Evolutionary conservation across 495 filamentous ascomycete species (phyloP).

Genomic region (Aspergillus olivimuriae): DNA sequence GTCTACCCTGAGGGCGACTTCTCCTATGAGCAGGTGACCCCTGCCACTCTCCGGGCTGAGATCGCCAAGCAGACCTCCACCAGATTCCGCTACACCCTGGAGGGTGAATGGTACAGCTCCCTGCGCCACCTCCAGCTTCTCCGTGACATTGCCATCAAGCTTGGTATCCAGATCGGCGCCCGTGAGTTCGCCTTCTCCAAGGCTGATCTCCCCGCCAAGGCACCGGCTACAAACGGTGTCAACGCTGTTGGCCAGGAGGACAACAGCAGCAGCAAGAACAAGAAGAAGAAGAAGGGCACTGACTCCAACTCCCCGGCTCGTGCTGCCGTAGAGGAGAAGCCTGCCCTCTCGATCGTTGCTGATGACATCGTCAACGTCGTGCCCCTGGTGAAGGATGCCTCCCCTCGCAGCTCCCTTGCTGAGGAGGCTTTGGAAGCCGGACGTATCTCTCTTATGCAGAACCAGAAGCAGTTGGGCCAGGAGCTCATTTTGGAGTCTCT

Average conservation of each 20-base stretch:
- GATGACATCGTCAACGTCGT: conserved; percentile 90
- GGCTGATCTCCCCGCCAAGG: conserved; percentile 30
- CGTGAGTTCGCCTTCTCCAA: conserved; percentile 73
- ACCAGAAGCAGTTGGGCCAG: conserved; percentile 92
- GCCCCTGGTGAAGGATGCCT: conserved; percentile 88
- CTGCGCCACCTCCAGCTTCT: conserved; percentile 76
- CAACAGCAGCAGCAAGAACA: conserved; percentile 65
- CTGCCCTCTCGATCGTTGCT: conserved; percentile 56
- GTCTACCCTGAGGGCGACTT: conserved; percentile 83
- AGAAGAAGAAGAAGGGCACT: conserved; percentile 62
- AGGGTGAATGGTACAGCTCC: conserved; percentile 55
- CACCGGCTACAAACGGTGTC: conserved; percentile 37
- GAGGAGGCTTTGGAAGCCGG: conserved; percentile 96
- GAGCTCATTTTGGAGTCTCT: conserved; percentile 92
- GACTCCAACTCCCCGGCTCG: conserved; percentile 49
- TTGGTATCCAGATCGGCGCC: conserved; percentile 81
- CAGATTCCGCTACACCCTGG: conserved; percentile 71
- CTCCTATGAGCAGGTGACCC: conserved; percentile 68
- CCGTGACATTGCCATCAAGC: conserved; percentile 81
- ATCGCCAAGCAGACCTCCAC: conserved; percentile 64
- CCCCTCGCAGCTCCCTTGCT: conserved; percentile 78
- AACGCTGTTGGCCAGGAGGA: conserved; percentile 16
- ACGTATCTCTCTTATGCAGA: conserved; percentile 86
- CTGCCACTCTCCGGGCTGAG: conserved; percentile 60
- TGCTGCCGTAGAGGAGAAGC: conserved; percentile 28